Conservation (phyloP, 176 grass and related monocot species). For the Olyra latifolia region DNA sequence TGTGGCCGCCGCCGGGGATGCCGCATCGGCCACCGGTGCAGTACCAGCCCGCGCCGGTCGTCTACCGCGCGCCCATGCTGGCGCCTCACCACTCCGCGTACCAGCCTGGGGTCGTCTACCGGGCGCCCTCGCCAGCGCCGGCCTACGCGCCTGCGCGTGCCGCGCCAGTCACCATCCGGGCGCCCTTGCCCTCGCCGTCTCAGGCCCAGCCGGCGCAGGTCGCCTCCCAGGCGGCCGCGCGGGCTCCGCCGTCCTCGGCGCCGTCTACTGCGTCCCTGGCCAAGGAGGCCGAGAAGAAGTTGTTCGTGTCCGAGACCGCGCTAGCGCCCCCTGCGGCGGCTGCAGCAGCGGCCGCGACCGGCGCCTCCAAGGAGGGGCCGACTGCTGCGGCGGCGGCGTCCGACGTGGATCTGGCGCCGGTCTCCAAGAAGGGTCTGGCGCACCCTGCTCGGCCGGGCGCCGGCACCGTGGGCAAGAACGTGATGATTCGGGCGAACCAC, state of each 20-base stretch:
- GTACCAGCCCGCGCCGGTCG: background rate
- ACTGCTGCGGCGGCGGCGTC: background rate
- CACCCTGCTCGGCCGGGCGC: conserved; percentile 38
- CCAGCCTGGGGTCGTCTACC: conserved; percentile 8
- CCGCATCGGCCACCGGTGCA: background rate
- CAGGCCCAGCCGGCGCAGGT: background rate
- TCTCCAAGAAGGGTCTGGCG: conserved; percentile 52
- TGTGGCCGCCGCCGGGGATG: conserved; percentile 28
- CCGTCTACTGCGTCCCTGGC: conserved; percentile 22
- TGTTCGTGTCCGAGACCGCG: conserved; percentile 55
- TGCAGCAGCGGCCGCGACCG: background rate
- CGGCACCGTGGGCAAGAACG: conserved; percentile 36
- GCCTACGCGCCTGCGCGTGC: background rate
- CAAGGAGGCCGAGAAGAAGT: conserved; percentile 43
- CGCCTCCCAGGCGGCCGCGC: background rate
- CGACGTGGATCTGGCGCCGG: conserved; percentile 32
- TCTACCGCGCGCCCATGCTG: conserved; percentile 14
- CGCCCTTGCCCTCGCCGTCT: background rate
- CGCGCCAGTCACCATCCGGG: background rate
- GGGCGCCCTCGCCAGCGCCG: background rate
- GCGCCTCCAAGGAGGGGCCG: background rate
- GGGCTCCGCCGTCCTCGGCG: background rate
- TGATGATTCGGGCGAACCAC: conserved; percentile 64
- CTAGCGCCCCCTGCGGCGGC: conserved; percentile 3
- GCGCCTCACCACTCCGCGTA: background rate